These are phyloP conservation scores for Aphanocladium album DNA, from an alignment of 2,329 filamentous ascomycete genomes.

Conservation along the genomic window DNA sequence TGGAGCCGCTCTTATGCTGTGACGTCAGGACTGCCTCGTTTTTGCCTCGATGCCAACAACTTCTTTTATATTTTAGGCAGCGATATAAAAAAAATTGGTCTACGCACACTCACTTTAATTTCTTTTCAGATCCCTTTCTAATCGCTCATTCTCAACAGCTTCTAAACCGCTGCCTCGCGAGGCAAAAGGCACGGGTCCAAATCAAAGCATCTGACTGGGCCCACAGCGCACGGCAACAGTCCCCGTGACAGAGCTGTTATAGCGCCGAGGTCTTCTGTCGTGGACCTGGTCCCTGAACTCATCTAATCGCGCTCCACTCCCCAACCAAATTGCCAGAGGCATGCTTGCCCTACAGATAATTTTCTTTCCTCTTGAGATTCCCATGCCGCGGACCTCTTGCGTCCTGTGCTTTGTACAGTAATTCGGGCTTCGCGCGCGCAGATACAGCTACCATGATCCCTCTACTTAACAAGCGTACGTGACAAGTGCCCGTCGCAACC, in stretches of 20 bases:
- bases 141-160: background rate
- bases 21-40: background rate
- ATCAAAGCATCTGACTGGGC: slow-evolving; percentile 8
- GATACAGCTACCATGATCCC: background rate
- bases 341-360: background rate
- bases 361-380: background rate
- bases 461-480: slow-evolving; percentile 10
- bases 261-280: background rate
- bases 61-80: no score
- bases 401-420: no score
- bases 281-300: background rate
- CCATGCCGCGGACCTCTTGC: background rate
- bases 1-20: background rate
- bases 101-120: background rate
- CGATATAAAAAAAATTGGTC: no score
- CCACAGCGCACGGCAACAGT: background rate
- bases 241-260: slow-evolving; percentile 1
- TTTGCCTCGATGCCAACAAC: no score
- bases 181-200: background rate
- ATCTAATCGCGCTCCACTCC: slow-evolving; percentile 3
- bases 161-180: background rate
- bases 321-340: background rate
- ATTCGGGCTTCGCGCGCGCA: background rate
- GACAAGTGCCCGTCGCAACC: background rate
- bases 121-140: background rate